These are phyloP conservation scores for Dipteronia sinensis DNA, from an alignment of 345 rosid genomes.

Conservation along the genomic window DNA sequence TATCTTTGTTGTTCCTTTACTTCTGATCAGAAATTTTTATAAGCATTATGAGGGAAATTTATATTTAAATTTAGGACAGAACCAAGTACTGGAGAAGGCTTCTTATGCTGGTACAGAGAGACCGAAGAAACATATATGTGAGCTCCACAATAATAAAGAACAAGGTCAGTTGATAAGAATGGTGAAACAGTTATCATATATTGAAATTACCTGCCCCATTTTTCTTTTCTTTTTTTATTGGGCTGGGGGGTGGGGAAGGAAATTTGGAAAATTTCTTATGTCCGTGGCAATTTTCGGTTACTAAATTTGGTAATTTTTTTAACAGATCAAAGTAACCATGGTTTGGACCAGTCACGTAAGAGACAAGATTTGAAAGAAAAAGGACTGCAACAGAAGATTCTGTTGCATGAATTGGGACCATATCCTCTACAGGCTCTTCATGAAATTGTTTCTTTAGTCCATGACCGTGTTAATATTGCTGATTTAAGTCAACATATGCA, in stretches of 20 bases:
- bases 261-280: neutral
- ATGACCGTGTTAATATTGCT: slow-evolving; percentile 53
- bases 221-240: neutral
- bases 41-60: slow-evolving; percentile 8
- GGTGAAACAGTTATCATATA: slow-evolving; percentile 16
- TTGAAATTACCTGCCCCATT: neutral
- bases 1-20: neutral
- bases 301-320: slow-evolving; percentile 16
- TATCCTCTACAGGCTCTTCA: slow-evolving; percentile 57
- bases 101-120: slow-evolving; percentile 28
- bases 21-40: neutral
- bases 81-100: slow-evolving; percentile 35
- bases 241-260: neutral
- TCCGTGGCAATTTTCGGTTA: slow-evolving; percentile 17
- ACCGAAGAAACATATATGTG: slow-evolving; percentile 26
- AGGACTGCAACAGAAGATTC: slow-evolving; percentile 28
- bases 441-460: slow-evolving; percentile 76
- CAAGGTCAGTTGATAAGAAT: slow-evolving; percentile 35
- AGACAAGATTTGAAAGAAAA: slow-evolving; percentile 36
- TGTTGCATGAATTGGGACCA: slow-evolving; percentile 53
- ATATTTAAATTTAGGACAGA: slow-evolving; percentile 42
- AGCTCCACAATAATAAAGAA: slow-evolving; percentile 21
- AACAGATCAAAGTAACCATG: slow-evolving; percentile 35
- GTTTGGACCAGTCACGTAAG: slow-evolving; percentile 27
- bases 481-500: slow-evolving; percentile 35